A percentile compares a stretch with the other conserved stretches of the same genome.
phyloP scores from a whole-genome alignment of 352 stramenopile genomes.

The Globisporangium emineosum region DNA sequence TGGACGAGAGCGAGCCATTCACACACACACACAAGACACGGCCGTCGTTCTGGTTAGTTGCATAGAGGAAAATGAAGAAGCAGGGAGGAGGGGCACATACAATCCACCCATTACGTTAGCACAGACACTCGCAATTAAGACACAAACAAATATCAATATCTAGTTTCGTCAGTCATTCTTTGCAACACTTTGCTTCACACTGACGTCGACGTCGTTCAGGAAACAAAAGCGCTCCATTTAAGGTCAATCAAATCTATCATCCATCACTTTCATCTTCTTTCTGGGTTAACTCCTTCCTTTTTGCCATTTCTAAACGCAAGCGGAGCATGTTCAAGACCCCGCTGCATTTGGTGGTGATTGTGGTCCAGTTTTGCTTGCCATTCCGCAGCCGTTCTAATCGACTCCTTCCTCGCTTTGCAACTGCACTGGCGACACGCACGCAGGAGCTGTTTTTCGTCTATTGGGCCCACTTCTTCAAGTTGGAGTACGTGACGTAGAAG shows the following conservation, averaged over 20 bases:
- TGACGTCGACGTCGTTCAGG: neutral
- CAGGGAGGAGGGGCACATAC: neutral
- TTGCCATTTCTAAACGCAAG: neutral
- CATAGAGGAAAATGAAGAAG: constrained; percentile 5
- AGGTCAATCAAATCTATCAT: neutral
- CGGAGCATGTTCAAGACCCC: neutral
- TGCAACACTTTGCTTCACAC: neutral
- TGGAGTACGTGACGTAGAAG: constrained; percentile 82
- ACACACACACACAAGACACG: neutral
- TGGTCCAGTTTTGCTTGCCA: no score
- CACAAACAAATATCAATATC: neutral
- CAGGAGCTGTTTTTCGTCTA: neutral
- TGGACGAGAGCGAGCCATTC: neutral
- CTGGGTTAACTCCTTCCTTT: neutral
- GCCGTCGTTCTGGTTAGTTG: constrained; percentile 2
- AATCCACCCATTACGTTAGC: neutral
- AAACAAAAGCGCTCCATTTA: neutral
- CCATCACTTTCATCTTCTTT: neutral
- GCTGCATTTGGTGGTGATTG: neutral
- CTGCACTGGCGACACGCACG: neutral
- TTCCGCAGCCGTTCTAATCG: neutral
- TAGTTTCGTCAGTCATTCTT: neutral
- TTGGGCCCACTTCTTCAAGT: constrained; percentile 56
- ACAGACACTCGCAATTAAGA: neutral
- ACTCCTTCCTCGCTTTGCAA: neutral